These are phyloP conservation scores for Iris macrosiphon DNA, from an alignment of 106 monocot species.

Conservation along the genomic window DNA sequence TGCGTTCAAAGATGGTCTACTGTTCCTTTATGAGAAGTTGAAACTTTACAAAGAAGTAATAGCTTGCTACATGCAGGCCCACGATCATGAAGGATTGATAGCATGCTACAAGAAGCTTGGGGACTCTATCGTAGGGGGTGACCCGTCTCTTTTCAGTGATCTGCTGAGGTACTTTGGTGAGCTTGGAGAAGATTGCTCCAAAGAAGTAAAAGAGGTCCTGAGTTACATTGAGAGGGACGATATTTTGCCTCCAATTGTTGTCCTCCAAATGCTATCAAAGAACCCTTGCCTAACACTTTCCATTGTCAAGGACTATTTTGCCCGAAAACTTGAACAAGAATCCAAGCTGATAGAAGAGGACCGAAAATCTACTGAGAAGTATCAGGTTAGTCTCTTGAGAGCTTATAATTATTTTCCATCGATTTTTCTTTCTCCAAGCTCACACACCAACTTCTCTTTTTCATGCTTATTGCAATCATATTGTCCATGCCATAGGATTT, in stretches of 20 bases:
- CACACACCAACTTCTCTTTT: no score
- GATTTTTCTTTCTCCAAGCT: no score
- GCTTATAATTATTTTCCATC: no score
- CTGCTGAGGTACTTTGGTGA: conserved; percentile 86
- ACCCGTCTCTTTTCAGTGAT: conserved; percentile 82
- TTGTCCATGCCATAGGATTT: no score
- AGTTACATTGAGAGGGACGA: conserved; percentile 79
- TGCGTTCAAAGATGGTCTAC: conserved; percentile 54
- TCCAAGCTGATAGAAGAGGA: conserved; percentile 82
- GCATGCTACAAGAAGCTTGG: conserved; percentile 76
- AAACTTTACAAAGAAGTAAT: conserved; percentile 90
- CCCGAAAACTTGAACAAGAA: conserved; percentile 86
- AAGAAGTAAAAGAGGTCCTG: conserved; percentile 89
- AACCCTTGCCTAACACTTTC: conserved; percentile 77
- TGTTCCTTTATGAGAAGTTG: conserved; percentile 90
- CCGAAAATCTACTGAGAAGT: conserved; percentile 64
- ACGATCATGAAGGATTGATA: conserved; percentile 83
- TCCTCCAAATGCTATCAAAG: conserved; percentile 62
- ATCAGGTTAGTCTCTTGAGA: conserved; percentile 47
- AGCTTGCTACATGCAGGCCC: conserved; percentile 73
- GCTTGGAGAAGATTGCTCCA: conserved; percentile 80
- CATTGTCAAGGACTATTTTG: conserved; percentile 89
- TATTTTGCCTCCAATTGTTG: conserved; percentile 83
- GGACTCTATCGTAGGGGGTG: conserved; percentile 66
- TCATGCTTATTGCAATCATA: no score